Evolutionary conservation across 495 filamentous ascomycete genomes (phyloP), one percentile per base, ranked within the genome.

Genomic region (Massariosphaeria phaeospora): DNA sequence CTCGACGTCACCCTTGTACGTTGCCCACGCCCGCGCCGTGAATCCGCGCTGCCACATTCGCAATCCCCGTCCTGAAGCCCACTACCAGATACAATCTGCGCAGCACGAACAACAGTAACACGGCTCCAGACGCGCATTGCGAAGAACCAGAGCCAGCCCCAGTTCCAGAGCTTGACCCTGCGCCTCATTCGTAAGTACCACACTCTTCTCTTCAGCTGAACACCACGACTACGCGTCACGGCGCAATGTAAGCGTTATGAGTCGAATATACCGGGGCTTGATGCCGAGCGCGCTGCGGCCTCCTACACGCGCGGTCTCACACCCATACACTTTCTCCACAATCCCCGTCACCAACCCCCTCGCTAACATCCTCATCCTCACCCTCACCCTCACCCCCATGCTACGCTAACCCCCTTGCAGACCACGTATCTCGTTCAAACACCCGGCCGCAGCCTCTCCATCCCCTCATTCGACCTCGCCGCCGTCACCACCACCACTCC

Each of bases 21-120:
- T n/a, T n/a, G n/a, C n/a, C n/a, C n/a, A n/a, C n/a, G n/a, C n/a
- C n/a, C n/a, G n/a, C n/a, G n/a, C n/a, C n/a, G n/a, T n/a, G n/a
- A n/a, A n/a, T n/a, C n/a, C n/a, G n/a, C n/a, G n/a, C n/a, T n/a
- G n/a, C n/a, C n/a, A n/a, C n/a, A n/a, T n/a, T n/a, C n/a, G n/a
- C n/a, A n/a, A n/a, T n/a, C n/a, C n/a, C n/a, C n/a, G n/a, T n/a
- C n/a, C n/a, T n/a, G n/a, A n/a, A n/a, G n/a, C n/a, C n/a, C n/a
- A n/a, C n/a, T n/a, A n/a, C n/a, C n/a, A n/a, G 41, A 45, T 45
- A 45, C 41, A 45, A 45, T 45, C 26, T 45, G 17, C 21, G 23
- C 17, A 13, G 23, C 26, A 26, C 2, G 41, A 45, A 27, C 23
- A 27, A 27, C 10, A 45, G n/a, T 6, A 5, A 27, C 17, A 29